Percentiles rank a stretch among this genome's conserved stretches.
phyloP scores from a whole-genome alignment of 2,329 filamentous ascomycete genomes.

The Anisogramma anomala region DNA sequence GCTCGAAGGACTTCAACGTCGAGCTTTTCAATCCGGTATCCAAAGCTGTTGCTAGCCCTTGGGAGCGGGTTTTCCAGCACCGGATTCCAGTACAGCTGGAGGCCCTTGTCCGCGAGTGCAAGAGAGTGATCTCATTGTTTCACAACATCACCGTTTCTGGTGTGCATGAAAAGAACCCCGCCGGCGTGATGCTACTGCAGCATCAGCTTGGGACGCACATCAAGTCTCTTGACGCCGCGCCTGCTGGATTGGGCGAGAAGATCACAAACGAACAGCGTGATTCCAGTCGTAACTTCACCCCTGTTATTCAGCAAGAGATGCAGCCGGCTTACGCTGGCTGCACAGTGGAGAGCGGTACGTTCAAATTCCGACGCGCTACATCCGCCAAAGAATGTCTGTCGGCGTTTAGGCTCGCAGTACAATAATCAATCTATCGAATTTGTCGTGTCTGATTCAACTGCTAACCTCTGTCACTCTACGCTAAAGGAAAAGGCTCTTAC shows the following conservation, averaged over 20 bases:
- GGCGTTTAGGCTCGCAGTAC: too few relatives aligned
- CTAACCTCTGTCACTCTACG: neutral
- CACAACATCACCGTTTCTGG: conserved; percentile 9
- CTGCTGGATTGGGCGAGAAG: conserved; percentile 20
- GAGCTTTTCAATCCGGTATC: conserved; percentile 20
- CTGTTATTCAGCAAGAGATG: conserved; percentile 35
- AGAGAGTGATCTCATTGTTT: conserved; percentile 12
- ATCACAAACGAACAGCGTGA: conserved; percentile 38
- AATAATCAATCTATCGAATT: neutral
- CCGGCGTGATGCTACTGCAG: conserved; percentile 15
- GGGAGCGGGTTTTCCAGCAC: conserved; percentile 21
- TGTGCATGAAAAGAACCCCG: conserved; percentile 2
- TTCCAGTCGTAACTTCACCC: conserved; percentile 42
- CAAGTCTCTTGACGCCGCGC: conserved; percentile 28
- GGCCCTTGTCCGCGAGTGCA: conserved; percentile 5
- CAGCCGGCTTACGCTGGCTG: conserved; percentile 33
- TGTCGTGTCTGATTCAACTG: neutral
- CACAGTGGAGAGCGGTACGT: conserved; percentile 29
- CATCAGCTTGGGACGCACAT: conserved; percentile 18
- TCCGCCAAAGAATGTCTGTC: neutral
- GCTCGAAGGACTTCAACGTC: conserved; percentile 18
- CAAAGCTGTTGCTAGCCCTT: conserved; percentile 15
- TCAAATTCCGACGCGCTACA: neutral
- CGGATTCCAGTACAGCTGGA: conserved; percentile 14
- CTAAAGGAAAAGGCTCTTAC: conserved; percentile 31